Evolutionary conservation across 2,329 filamentous ascomycete genomes (phyloP).

Genomic region (Clonostachys chloroleuca): DNA sequence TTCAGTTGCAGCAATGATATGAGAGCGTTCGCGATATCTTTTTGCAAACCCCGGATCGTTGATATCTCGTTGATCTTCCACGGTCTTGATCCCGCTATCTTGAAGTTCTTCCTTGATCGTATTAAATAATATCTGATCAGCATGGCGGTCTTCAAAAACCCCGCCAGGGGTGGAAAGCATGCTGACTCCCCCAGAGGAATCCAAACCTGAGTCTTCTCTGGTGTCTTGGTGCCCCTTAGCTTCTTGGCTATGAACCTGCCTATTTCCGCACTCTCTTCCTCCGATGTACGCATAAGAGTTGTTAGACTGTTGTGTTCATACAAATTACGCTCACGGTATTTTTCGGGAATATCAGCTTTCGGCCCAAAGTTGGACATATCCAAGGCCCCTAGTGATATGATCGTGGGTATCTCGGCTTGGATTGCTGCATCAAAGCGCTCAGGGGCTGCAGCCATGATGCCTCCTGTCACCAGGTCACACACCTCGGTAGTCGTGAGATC

Average conservation of each 20-base stretch:
- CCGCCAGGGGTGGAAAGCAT: conserved; percentile 49
- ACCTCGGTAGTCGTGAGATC: conserved; percentile 72
- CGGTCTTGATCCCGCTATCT: conserved; percentile 40
- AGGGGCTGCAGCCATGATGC: conserved; percentile 56
- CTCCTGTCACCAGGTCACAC: conserved; percentile 58
- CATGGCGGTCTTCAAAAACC: conserved; percentile 42
- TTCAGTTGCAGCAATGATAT: conserved; percentile 1
- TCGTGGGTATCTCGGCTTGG: conserved; percentile 48
- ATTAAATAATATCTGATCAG: conserved; percentile 46
- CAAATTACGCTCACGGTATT: conserved; percentile 44
- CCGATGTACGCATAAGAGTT: conserved; percentile 60
- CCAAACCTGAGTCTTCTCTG: conserved; percentile 46
- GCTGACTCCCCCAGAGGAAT: conserved; percentile 59
- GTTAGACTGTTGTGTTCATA: conserved; percentile 63
- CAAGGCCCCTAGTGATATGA: conserved; percentile 44
- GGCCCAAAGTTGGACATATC: conserved; percentile 65
- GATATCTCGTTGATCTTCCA: conserved; percentile 43
- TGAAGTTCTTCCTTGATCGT: conserved; percentile 42
- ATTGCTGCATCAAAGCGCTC: conserved; percentile 53
- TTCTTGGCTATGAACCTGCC: conserved; percentile 51
- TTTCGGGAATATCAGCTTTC: conserved; percentile 46
- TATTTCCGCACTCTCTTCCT: conserved; percentile 51
- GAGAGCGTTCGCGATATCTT: conserved; percentile 36
- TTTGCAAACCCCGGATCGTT: conserved; percentile 49
- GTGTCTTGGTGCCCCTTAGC: conserved; percentile 32